Base-by-base conservation (phyloP, 192 early-diverging fungal species). In the Backusella parvicylindrica region DNA sequence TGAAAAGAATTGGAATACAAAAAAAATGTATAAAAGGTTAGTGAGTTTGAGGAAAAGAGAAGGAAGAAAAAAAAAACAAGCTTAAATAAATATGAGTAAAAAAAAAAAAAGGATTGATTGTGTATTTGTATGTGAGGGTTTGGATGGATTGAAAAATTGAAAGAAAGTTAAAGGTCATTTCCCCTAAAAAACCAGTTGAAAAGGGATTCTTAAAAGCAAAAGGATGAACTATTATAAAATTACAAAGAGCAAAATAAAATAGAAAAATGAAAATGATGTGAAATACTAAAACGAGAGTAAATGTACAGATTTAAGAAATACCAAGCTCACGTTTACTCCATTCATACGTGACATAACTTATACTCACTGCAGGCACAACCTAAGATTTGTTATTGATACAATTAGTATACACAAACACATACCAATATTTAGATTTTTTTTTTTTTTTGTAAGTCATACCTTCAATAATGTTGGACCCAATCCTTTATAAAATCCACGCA, bases 401-500 rank as follows among this genome's bases (percentile, higher is more conserved):
- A 50, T 67, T 16, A 37, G 13, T 36, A 40, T 49, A 35, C 21
- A 28, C 16, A 67, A 23, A 12, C n/a, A 60, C 0, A 50, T 37
- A 77, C 16, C 6, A 11, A 30, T 35, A 7, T 37, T 41, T 3
- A n/a, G n/a, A n/a, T 3, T 38, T 3, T 38, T 38, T 38, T 38
- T 38, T 38, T 38, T 38, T 38, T 28, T 63, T 33, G 26, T 32
- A 37, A 26, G 31, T 3, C 60, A 23, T 79, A 92, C 91, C 85
- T 94, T 94, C 28, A 88, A 68, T 35, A 94, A 75, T 6, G 91
- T 91, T n/a, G 92, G 92, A 13, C 84, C 87, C 50, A 94, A 76
- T 33, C 93, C 93, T 70, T 90, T 90, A 75, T 93, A 94, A 79
- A 94, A 94, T 3, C 92, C 92, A 28, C 79, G 74, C 8, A 87